Evolutionary conservation across 805 yeast genomes (phyloP).

Genomic region (Candida qinlingensis): DNA sequence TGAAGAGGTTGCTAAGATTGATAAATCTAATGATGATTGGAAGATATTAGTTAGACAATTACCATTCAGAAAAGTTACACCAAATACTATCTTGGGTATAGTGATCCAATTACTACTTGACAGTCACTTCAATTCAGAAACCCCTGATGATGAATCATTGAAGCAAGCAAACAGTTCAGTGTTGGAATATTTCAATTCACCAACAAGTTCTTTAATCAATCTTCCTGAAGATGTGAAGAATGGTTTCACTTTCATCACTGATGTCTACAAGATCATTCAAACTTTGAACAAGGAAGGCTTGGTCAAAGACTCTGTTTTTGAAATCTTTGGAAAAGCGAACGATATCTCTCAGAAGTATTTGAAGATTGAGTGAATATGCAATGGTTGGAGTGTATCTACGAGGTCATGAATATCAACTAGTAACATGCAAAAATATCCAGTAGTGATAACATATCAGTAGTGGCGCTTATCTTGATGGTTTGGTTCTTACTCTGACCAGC

Average conservation of each 20-base stretch:
- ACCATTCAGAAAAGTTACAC: slow-evolving; percentile 55
- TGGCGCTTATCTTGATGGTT: too few species aligned
- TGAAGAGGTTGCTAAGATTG: slow-evolving; percentile 52
- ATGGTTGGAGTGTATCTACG: too few species aligned
- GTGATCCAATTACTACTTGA: slow-evolving; percentile 40
- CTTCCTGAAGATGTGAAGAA: slow-evolving; percentile 3
- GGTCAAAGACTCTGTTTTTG: slow-evolving; percentile 1
- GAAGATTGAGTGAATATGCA: neutral
- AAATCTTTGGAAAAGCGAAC: slow-evolving; percentile 4
- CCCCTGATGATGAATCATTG: neutral
- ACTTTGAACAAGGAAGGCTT: slow-evolving; percentile 2
- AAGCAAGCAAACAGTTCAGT: neutral
- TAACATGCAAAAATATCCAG: neutral
- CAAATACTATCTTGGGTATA: slow-evolving; percentile 61
- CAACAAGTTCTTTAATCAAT: slow-evolving; percentile 5
- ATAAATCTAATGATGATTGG: slow-evolving; percentile 51
- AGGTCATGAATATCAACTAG: neutral
- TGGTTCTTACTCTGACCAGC: too few species aligned
- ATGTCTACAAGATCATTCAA: slow-evolving; percentile 5
- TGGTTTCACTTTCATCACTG: slow-evolving; percentile 8
- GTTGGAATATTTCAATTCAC: slow-evolving; percentile 3
- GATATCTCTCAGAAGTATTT: neutral
- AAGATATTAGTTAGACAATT: slow-evolving; percentile 43
- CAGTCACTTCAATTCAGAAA: slow-evolving; percentile 4
- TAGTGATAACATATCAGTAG: too few species aligned